A percentile compares a stretch with the other conserved stretches of the same genome.
Evolutionary conservation across 2,329 filamentous ascomycete genomes (phyloP).

Genomic region (Balansia obtecta): DNA sequence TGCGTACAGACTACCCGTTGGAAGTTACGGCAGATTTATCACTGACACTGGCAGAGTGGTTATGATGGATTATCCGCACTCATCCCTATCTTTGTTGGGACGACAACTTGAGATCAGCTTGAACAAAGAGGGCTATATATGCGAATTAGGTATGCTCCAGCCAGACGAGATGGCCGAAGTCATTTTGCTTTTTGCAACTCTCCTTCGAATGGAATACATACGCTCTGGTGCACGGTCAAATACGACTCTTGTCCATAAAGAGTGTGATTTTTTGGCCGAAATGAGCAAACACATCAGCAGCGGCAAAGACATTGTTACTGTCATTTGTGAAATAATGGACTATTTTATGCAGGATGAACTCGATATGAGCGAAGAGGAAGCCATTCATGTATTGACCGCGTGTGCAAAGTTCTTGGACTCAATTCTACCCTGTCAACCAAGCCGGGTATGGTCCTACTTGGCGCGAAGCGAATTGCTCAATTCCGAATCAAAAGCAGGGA

Average conservation of each 20-base stretch:
- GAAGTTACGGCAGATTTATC: conserved; percentile 60
- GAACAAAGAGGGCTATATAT: conserved; percentile 39
- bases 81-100: conserved; percentile 66
- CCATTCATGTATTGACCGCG: conserved; percentile 52
- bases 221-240: conserved; percentile 18
- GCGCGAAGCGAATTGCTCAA: conserved; percentile 70
- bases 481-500: conserved; percentile 61
- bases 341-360: conserved; percentile 46
- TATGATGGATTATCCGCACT: conserved; percentile 67
- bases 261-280: conserved; percentile 40
- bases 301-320: conserved; percentile 63
- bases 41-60: conserved; percentile 67
- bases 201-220: conserved; percentile 44
- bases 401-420: conserved; percentile 73
- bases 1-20: conserved; percentile 48
- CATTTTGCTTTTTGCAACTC: conserved; percentile 58
- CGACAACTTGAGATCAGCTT: conserved; percentile 60
- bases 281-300: conserved; percentile 40
- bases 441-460: conserved; percentile 82
- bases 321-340: conserved; percentile 80
- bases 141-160: conserved; percentile 40
- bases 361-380: conserved; percentile 45
- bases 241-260: conserved; percentile 21
- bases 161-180: conserved; percentile 58
- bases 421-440: conserved; percentile 61